These are phyloP conservation scores for Zychaea mexicana DNA, from an alignment of 371 early-diverging fungal species.

Conservation along the genomic window DNA sequence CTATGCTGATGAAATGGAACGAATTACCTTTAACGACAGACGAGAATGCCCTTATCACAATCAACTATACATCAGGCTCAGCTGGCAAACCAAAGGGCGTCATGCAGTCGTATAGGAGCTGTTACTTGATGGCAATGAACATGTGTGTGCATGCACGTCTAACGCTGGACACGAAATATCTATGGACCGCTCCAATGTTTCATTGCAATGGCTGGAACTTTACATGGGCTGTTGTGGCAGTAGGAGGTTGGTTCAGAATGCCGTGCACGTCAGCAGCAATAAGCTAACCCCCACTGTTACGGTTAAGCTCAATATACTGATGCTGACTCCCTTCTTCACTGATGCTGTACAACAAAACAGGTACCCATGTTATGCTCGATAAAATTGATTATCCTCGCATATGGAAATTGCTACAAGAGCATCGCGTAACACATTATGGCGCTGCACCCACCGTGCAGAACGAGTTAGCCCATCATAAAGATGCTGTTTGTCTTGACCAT, in stretches of 20 bases:
- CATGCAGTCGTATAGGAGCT: slow-evolving; percentile 43
- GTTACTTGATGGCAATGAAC: slow-evolving; percentile 56
- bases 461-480: slow-evolving; percentile 58
- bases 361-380: slow-evolving; percentile 59
- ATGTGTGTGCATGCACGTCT: slow-evolving; percentile 54
- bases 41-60: slow-evolving; percentile 58
- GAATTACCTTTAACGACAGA: slow-evolving; percentile 49
- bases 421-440: slow-evolving; percentile 63
- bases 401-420: slow-evolving; percentile 53
- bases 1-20: slow-evolving; percentile 49
- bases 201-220: slow-evolving; percentile 74
- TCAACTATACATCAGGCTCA: slow-evolving; percentile 69
- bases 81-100: slow-evolving; percentile 68
- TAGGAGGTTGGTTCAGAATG: slow-evolving; percentile 32
- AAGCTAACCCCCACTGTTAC: too few relatives aligned
- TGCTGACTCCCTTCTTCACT: too few relatives aligned
- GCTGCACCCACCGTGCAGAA: slow-evolving; percentile 74
- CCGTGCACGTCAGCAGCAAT: too few relatives aligned
- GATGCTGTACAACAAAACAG: slow-evolving; percentile 1
- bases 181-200: slow-evolving; percentile 71
- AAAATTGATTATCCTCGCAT: slow-evolving; percentile 62
- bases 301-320: too few relatives aligned
- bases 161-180: slow-evolving; percentile 47
- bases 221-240: slow-evolving; percentile 64
- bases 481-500: slow-evolving; percentile 42